These are phyloP conservation scores for Amphicarpaea edgeworthii DNA, from an alignment of 306 rosid genomes.

Conservation along the genomic window DNA sequence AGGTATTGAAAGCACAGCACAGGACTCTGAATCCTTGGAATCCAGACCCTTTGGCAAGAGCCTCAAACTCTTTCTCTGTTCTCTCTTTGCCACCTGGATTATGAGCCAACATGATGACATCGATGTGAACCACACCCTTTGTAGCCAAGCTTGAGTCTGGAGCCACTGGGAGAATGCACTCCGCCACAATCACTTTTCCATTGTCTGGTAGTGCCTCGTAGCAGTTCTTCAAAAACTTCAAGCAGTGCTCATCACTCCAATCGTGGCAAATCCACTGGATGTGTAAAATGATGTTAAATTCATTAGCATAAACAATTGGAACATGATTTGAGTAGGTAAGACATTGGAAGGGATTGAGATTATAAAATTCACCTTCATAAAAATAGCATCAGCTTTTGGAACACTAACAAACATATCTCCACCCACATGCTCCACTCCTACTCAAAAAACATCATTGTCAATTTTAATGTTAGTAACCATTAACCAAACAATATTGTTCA, in stretches of 20 bases:
- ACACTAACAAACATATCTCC: constrained; percentile 94
- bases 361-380: constrained; percentile 77
- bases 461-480: neutral
- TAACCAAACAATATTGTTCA: constrained; percentile 1
- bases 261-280: constrained; percentile 90
- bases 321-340: neutral
- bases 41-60: constrained; percentile 77
- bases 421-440: constrained; percentile 94
- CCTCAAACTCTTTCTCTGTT: constrained; percentile 81
- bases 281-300: neutral
- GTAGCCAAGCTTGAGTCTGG: constrained; percentile 87
- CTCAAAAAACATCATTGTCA: constrained; percentile 29
- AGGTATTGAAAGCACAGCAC: constrained; percentile 76
- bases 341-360: too few relatives aligned
- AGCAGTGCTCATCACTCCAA: constrained; percentile 94
- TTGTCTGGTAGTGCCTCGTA: constrained; percentile 71
- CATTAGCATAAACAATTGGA: constrained; percentile 38
- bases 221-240: constrained; percentile 84
- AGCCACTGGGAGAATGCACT: constrained; percentile 87
- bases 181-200: constrained; percentile 93
- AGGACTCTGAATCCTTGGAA: constrained; percentile 71
- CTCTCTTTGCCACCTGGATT: constrained; percentile 97
- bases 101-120: constrained; percentile 87
- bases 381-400: constrained; percentile 89
- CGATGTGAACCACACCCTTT: constrained; percentile 75